A percentile compares a stretch with the other conserved stretches of the same genome.
Evolutionary conservation across 176 grass and related monocot genomes (phyloP).

Genomic region (Eragrostis curvula): DNA sequence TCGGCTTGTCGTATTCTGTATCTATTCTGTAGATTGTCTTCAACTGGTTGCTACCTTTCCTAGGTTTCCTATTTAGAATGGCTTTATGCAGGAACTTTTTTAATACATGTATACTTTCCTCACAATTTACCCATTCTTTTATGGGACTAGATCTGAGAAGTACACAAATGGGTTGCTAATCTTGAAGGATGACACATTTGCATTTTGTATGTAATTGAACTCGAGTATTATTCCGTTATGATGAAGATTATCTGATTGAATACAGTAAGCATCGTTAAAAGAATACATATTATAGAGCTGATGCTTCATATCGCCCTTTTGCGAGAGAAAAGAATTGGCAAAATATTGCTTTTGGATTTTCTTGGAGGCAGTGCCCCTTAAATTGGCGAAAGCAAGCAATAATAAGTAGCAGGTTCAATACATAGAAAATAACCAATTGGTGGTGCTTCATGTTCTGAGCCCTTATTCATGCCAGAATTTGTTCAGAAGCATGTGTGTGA

Average conservation of each 20-base stretch:
- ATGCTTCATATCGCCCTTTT: background rate
- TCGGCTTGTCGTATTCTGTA: background rate
- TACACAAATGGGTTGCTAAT: background rate
- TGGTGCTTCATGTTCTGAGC: background rate
- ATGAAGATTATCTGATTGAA: background rate
- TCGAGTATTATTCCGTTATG: background rate
- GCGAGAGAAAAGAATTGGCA: background rate
- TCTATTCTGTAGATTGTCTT: background rate
- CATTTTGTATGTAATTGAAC: background rate
- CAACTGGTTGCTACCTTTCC: constrained; percentile 15
- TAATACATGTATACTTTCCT: background rate
- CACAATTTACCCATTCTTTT: background rate
- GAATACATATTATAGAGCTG: background rate
- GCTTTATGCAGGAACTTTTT: background rate
- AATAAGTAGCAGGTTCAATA: background rate
- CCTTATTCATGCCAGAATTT: background rate
- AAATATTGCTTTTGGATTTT: background rate
- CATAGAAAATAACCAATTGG: background rate
- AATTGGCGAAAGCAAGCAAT: background rate
- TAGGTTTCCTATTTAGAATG: background rate
- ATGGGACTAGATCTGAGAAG: background rate
- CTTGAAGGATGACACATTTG: background rate
- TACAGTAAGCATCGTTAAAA: background rate
- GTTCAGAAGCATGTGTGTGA: constrained; percentile 4
- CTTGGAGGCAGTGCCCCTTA: background rate